These are phyloP conservation scores for Sporothrix brasiliensis DNA, from an alignment of 2,329 filamentous ascomycete genomes.

Conservation along the genomic window DNA sequence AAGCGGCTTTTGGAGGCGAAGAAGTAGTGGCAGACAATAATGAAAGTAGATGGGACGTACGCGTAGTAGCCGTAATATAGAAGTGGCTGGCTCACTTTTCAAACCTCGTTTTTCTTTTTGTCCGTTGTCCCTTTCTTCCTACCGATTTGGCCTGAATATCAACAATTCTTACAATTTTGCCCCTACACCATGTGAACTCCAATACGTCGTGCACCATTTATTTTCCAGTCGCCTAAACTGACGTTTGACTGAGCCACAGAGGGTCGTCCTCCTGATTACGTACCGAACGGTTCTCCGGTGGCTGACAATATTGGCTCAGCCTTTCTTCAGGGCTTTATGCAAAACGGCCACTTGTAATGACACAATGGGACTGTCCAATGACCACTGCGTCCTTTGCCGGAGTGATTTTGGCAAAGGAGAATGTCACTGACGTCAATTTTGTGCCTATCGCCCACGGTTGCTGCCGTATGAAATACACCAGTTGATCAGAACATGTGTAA, in stretches of 20 bases:
- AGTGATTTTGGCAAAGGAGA: background rate
- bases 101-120: background rate
- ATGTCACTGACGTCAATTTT: background rate
- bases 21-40: background rate
- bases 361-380: background rate
- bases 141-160: background rate
- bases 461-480: no score
- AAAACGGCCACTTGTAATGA: background rate
- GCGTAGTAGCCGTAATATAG: background rate
- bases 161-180: background rate
- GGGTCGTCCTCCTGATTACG: background rate
- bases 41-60: background rate
- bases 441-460: background rate
- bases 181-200: background rate
- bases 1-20: background rate
- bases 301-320: conserved; percentile 9
- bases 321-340: background rate
- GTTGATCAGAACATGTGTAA: no score
- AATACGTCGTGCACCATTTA: no score
- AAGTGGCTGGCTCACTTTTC: background rate
- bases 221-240: no score
- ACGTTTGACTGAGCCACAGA: background rate
- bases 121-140: background rate
- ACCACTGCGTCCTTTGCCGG: background rate
- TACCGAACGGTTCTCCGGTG: background rate